Conservation (phyloP, 768 basidiomycete genomes). For the Tubosaeta sp. region DNA sequence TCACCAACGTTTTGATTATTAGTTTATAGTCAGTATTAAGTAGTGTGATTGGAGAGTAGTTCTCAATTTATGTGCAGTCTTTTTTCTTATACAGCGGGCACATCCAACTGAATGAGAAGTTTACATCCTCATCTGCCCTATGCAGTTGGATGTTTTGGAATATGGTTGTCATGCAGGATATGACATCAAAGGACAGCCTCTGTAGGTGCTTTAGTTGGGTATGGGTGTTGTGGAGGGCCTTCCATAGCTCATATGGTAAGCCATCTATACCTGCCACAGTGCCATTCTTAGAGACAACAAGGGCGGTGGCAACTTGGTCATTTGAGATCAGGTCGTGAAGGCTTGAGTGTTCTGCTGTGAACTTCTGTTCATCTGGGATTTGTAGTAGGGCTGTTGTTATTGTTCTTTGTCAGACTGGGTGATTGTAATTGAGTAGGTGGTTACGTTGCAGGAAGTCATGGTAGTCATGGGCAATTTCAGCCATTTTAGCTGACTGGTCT, state of each 20-base stretch:
- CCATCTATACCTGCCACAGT: constrained; percentile 26
- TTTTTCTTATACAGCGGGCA: constrained; percentile 42
- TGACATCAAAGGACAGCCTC: constrained; percentile 2
- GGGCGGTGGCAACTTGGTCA: constrained; percentile 11
- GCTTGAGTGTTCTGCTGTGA: background rate
- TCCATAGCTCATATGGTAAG: constrained; percentile 29
- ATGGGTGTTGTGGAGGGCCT: background rate
- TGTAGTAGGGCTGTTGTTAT: background rate
- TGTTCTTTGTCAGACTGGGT: too few species aligned
- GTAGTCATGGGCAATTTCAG: constrained; percentile 18
- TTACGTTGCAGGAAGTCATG: constrained; percentile 20
- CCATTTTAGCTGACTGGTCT: constrained; percentile 25
- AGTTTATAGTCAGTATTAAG: constrained; percentile 34
- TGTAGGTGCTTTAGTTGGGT: background rate
- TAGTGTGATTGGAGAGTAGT: constrained; percentile 37
- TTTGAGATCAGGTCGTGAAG: background rate
- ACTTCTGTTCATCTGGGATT: background rate
- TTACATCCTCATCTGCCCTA: constrained; percentile 6
- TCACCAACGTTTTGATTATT: constrained; percentile 21
- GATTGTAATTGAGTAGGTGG: too few species aligned
- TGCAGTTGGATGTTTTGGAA: constrained; percentile 27
- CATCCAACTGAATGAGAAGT: constrained; percentile 31
- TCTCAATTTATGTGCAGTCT: constrained; percentile 26
- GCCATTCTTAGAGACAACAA: constrained; percentile 5
- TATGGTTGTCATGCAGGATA: background rate